Conservation (phyloP, 2,329 filamentous ascomycete species). For the Triangularia setosa region DNA sequence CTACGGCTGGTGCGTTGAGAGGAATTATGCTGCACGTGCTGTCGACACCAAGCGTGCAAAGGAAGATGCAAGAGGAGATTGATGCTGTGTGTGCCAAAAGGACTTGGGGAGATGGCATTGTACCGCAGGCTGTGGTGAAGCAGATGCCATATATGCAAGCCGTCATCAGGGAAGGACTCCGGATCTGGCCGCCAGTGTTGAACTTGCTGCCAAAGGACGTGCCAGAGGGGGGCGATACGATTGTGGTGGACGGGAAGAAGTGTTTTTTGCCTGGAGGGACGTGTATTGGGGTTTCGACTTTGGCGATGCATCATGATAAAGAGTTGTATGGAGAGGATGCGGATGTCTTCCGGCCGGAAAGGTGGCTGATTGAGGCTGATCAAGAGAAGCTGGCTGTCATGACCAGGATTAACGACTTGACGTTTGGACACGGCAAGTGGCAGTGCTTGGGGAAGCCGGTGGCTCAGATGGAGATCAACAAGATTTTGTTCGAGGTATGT, state of each 20-base stretch:
- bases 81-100: constrained; percentile 11
- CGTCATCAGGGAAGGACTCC: constrained; percentile 37
- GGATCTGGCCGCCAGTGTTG: constrained; percentile 34
- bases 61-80: constrained; percentile 19
- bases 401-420: constrained; percentile 25
- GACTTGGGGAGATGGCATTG: background rate
- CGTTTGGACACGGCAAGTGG: constrained; percentile 4
- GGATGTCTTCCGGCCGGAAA: background rate
- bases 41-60: constrained; percentile 15
- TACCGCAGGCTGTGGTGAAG: constrained; percentile 19
- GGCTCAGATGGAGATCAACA: constrained; percentile 40
- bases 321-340: constrained; percentile 5
- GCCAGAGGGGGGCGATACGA: constrained; percentile 29
- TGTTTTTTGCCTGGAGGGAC: constrained; percentile 37
- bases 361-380: background rate
- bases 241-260: constrained; percentile 29
- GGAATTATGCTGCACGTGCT: constrained; percentile 19
- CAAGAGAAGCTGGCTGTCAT: constrained; percentile 5
- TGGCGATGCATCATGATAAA: constrained; percentile 5
- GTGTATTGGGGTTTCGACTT: constrained; percentile 38
- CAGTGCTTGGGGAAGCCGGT: constrained; percentile 36
- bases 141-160: constrained; percentile 37
- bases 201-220: constrained; percentile 26
- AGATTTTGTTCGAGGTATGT: constrained; percentile 40
- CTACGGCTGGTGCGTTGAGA: constrained; percentile 17